Evolutionary conservation across 78 protist species (phyloP).

Genomic region (Planoprotostelium fungivorum): DNA sequence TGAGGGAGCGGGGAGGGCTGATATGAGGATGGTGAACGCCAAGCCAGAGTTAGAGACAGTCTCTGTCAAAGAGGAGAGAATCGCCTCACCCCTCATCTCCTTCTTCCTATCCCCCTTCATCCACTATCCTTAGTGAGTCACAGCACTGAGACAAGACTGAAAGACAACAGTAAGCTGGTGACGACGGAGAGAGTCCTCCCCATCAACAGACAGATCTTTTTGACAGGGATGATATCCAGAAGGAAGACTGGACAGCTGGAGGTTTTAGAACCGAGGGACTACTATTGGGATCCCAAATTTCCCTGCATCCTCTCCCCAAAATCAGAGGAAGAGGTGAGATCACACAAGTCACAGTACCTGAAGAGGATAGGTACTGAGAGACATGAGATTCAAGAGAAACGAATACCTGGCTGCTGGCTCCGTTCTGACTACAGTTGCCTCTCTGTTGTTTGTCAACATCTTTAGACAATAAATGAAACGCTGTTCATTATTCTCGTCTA

Average conservation of each 20-base stretch:
- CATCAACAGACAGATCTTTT: neutral
- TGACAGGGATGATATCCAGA: neutral
- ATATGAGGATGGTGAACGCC: neutral
- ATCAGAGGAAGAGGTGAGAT: neutral
- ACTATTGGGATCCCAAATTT: neutral
- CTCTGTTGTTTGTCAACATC: neutral
- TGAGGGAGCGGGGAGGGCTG: neutral
- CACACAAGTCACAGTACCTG: no score
- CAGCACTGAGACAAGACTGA: neutral
- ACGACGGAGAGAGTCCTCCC: neutral
- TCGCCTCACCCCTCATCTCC: neutral
- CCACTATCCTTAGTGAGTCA: neutral
- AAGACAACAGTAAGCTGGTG: neutral
- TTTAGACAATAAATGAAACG: neutral
- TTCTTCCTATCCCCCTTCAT: neutral
- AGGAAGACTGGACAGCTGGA: neutral
- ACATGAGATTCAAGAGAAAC: neutral
- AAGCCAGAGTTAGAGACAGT: neutral
- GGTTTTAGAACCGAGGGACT: neutral
- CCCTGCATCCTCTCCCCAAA: neutral
- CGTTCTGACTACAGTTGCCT: neutral
- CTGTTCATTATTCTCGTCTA: no score
- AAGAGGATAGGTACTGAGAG: neutral
- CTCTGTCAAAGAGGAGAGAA: neutral
- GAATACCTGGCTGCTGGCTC: neutral